Base-by-base conservation (phyloP, 73 alveolate species). In the Durusdinium trenchii region DNA sequence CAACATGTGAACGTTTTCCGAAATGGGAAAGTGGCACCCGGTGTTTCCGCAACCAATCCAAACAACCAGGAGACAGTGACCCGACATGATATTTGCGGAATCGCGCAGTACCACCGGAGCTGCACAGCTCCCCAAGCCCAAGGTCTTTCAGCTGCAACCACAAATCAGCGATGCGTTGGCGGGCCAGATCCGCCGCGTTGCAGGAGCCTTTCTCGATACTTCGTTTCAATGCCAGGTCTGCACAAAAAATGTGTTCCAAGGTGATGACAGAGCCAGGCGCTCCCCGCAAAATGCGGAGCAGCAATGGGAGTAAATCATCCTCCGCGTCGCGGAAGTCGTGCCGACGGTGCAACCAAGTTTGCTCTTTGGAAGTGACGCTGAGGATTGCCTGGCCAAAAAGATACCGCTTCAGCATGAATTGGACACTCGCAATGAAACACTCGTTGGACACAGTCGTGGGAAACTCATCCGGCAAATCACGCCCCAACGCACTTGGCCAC, bases 301-400 rank as follows among this genome's bases (percentile, higher is more conserved):
- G 61, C 38, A 84, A 26, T 0, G 76, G 82, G 32, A 86, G 82
- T 10, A 32, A 10, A 36, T 52, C 78, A 52, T n/a, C n/a, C n/a
- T 54, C 45, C 9, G 94, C 54, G 42, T 86, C 82, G 36, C 62
- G 45, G 46, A 18, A 10, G 35, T 12, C 26, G 2, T 45, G 47
- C 3, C 5, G 40, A 43, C 62, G 82, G 2, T 51, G 75, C 12
- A 84, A 23, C 94, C 94, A 84, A 42, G 45, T 48, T 57, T 86
- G 95, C 42, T 60, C 95, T 12, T 54, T 26, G 46, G 48, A 57
- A 23, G 81, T 32, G 46, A 86, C 95, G 82, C 95, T 61, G n/a
- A 54, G 82, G 38, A 86, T 62, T 14, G 95, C 95, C 26, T 86
- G 95, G 40, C 95, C 95, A 9, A 12, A 86, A 4, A 86, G n/a